phyloP scores from a whole-genome alignment of 352 stramenopile species.

The Pelagophyceae sp. region DNA sequence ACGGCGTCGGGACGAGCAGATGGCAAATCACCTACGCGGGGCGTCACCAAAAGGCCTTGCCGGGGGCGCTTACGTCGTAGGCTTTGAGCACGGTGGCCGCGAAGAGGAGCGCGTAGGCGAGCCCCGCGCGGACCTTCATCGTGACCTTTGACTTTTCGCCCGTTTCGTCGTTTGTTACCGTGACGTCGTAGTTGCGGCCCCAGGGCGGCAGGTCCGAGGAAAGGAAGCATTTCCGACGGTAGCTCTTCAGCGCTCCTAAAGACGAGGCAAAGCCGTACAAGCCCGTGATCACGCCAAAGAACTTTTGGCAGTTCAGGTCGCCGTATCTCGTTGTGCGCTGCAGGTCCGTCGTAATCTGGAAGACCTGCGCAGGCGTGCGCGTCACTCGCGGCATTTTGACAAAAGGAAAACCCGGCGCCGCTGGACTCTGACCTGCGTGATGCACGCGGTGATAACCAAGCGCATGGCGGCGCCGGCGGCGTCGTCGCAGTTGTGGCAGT shows the following conservation, averaged over 20 bases:
- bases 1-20: not conserved
- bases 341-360: constrained; percentile 1
- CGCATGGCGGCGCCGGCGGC: not conserved
- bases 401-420: too few relatives aligned
- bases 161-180: not conserved
- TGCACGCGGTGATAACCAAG: not conserved
- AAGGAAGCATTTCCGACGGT: not conserved
- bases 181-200: not conserved
- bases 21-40: too few relatives aligned
- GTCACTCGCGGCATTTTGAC: too few relatives aligned
- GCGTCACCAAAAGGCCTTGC: too few relatives aligned
- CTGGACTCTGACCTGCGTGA: not conserved
- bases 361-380: not conserved
- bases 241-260: not conserved
- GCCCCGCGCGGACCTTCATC: not conserved
- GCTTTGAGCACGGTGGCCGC: not conserved
- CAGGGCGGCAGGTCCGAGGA: not conserved
- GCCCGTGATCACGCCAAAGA: not conserved
- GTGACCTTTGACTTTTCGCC: not conserved
- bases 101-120: constrained; percentile 1
- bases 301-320: constrained; percentile 13
- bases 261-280: not conserved
- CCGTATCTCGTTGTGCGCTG: not conserved
- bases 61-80: too few relatives aligned
- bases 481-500: not conserved